Base-by-base conservation (phyloP, 352 stramenopile species). In the Phytophthora ohioensis region DNA sequence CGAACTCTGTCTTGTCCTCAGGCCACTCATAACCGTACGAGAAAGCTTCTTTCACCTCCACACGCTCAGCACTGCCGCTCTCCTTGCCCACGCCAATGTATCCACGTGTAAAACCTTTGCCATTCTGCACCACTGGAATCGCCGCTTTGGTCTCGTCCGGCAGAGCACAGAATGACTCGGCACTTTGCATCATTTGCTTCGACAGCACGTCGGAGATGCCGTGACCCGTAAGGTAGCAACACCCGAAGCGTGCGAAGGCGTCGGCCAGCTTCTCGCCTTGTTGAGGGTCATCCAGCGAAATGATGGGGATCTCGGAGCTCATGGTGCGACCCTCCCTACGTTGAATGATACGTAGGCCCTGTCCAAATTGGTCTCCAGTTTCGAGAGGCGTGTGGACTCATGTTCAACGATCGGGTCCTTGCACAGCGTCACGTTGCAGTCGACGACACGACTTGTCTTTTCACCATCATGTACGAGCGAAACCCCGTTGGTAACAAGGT, bases 11-110 rank as follows among this genome's bases (percentile, higher is more conserved):
- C n/a, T 32, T 67, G 4, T 41, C 30, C 8, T 66, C 32, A 0
- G 72, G 73, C 87, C 87, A 94, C 54, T 94, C 87, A 70, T 85
- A 93, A 34, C 87, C 87, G 69, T 92, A 94, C 9, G 87, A 94
- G 38, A 94, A 94, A 3, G 82, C 85, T 58, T 94, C 87, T 57
- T 94, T 94, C 35, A 94, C 87, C 56, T 94, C 85, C 31, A 94
- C 85, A 41, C 82, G 81, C 46, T 92, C 84, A n/a, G 75, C 75
- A 64, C 84, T 92, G 53, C 87, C 85, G 68, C 87, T 93, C 67
- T 94, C 87, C 64, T 87, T 89, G 49, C 87, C 87, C 36, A 94
- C 77, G 32, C 84, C 85, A 59, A 94, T 93, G 79, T 84, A 93
- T 8, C 87, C 87, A 42, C 87, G 87, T 59, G 86, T 92, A 63